Percentiles rank a stretch among this genome's conserved stretches.
These are phyloP conservation scores for Penicillium crystallinum DNA, from an alignment of 495 filamentous ascomycete genomes.

Conservation along the genomic window DNA sequence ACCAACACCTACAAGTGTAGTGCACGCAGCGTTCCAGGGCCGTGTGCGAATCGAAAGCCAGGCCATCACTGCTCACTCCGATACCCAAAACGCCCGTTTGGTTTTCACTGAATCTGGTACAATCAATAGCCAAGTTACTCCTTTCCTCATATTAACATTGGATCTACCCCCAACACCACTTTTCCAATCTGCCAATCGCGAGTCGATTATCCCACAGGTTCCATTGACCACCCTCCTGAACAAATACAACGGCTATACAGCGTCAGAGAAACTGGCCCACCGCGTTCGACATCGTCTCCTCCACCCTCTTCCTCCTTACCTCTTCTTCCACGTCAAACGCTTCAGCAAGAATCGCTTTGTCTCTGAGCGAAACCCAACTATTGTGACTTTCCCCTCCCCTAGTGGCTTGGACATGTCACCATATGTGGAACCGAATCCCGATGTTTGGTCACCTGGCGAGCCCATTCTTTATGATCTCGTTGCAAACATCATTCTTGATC, in stretches of 20 bases:
- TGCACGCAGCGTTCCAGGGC: slow-evolving; percentile 92
- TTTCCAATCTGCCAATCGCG: slow-evolving; percentile 87
- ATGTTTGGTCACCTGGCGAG: slow-evolving; percentile 60
- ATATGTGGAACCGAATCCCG: slow-evolving; percentile 74
- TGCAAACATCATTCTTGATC: slow-evolving; percentile 75
- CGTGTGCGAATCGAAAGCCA: slow-evolving; percentile 88
- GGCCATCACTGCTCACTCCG: slow-evolving; percentile 86
- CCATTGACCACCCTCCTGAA: slow-evolving; percentile 81
- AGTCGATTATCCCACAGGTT: slow-evolving; percentile 95
- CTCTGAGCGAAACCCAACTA: slow-evolving; percentile 91
- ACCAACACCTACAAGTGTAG: slow-evolving; percentile 56
- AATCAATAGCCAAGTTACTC: slow-evolving; percentile 67
- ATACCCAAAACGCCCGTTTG: slow-evolving; percentile 73
- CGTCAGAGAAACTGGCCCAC: slow-evolving; percentile 82
- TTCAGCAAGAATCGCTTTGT: slow-evolving; percentile 97
- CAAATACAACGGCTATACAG: slow-evolving; percentile 88
- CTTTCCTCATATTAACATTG: slow-evolving; percentile 86
- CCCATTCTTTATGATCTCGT: slow-evolving; percentile 96
- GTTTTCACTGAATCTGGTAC: slow-evolving; percentile 88
- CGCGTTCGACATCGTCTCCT: slow-evolving; percentile 85
- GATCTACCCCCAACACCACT: slow-evolving; percentile 89
- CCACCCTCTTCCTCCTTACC: slow-evolving; percentile 86
- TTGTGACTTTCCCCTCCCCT: slow-evolving; percentile 84
- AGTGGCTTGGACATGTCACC: slow-evolving; percentile 79
- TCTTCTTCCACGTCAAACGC: slow-evolving; percentile 94